Evolutionary conservation across 352 stramenopile genomes (phyloP).

Genomic region (Globisporangium acanthophoron): DNA sequence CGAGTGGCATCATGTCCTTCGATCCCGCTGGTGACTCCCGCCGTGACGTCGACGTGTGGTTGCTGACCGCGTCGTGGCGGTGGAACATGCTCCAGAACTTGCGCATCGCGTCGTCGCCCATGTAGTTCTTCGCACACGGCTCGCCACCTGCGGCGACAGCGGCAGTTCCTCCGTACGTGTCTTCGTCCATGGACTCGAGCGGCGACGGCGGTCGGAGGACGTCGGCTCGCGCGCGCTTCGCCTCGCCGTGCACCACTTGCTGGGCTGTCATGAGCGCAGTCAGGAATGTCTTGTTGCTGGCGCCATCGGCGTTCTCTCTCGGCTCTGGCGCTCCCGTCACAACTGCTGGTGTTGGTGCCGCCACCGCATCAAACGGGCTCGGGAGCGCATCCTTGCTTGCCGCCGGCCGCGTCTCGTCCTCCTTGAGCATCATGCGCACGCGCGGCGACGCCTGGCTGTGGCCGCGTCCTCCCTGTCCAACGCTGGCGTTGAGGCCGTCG

Average conservation of each 20-base stretch:
- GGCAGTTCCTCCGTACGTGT: constrained; percentile 8
- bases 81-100: constrained; percentile 74
- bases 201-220: constrained; percentile 52
- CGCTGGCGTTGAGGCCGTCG: constrained; percentile 8
- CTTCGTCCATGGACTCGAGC: constrained; percentile 32
- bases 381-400: not conserved
- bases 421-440: constrained; percentile 15
- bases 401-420: constrained; percentile 8
- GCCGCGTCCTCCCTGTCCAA: not conserved
- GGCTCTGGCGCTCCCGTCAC: not conserved
- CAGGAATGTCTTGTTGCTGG: constrained; percentile 32
- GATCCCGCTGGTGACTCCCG: not conserved
- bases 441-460: constrained; percentile 16
- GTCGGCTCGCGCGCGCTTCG: not conserved
- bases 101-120: constrained; percentile 46
- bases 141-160: constrained; percentile 10
- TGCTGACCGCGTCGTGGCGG: constrained; percentile 49
- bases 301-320: not conserved
- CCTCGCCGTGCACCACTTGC: not conserved
- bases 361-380: not conserved
- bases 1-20: constrained; percentile 10
- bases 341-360: constrained; percentile 1
- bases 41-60: constrained; percentile 27
- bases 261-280: constrained; percentile 33
- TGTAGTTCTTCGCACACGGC: constrained; percentile 44